These are phyloP conservation scores for Pachysandra terminalis DNA, from an alignment of 164 flowering plant genomes.

Conservation along the genomic window DNA sequence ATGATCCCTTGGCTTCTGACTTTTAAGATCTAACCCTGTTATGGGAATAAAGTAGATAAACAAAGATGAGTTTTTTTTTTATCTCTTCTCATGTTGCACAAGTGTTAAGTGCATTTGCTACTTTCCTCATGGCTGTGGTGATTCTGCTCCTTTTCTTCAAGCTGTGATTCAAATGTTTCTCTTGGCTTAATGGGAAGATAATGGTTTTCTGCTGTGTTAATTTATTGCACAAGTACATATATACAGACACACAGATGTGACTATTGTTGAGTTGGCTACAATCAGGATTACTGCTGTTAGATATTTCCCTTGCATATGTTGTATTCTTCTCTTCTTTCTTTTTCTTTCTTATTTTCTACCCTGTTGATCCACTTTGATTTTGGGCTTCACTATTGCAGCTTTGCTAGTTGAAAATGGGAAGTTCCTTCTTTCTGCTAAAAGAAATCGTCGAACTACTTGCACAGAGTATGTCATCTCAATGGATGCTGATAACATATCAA, in stretches of 20 bases:
- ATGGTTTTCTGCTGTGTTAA: too few relatives aligned
- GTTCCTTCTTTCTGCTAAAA: slow-evolving; percentile 71
- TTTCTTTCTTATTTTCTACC: neutral
- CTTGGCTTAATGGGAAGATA: too few relatives aligned
- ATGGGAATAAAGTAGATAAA: too few relatives aligned
- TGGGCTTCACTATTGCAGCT: neutral
- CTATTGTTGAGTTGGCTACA: neutral
- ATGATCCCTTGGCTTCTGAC: too few relatives aligned
- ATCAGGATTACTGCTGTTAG: neutral
- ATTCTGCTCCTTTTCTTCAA: too few relatives aligned
- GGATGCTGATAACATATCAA: slow-evolving; percentile 50
- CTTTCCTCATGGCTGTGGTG: too few relatives aligned
- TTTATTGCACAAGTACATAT: too few relatives aligned
- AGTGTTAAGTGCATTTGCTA: too few relatives aligned
- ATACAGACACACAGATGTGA: neutral
- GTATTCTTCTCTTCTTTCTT: neutral
- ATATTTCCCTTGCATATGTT: neutral
- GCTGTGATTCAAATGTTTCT: too few relatives aligned
- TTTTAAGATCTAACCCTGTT: too few relatives aligned
- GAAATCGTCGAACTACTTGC: slow-evolving; percentile 56
- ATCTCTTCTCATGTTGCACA: too few relatives aligned
- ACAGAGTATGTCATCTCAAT: slow-evolving; percentile 66
- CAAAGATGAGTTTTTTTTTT: too few relatives aligned
- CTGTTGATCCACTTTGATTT: neutral
- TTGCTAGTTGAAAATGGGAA: slow-evolving; percentile 52